Evolutionary conservation across 495 filamentous ascomycete genomes (phyloP), one percentile per base, ranked within the genome.

Genomic region (Patellaria atrata): DNA sequence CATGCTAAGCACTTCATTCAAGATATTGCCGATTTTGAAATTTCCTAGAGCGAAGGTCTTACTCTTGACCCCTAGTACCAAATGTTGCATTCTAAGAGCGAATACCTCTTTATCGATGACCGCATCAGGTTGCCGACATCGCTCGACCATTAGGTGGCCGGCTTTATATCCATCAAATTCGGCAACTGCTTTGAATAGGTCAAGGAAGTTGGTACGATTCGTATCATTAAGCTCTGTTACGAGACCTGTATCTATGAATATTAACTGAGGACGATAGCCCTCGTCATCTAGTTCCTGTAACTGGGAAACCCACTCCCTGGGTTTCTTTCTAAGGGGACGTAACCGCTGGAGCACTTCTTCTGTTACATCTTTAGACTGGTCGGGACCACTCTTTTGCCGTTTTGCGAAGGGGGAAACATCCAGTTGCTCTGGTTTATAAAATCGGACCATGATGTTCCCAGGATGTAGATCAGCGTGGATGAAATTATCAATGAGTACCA

Each of bases 391-490:
- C 17, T 51, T 50, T 9, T 20, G 64, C 61, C 43, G 57, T 59
- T 46, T 64, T 55, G 33, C 37, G 65, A 47, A 64, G 61, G 69
- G 63, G 13, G 70, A 65, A 7, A 85, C 60, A 40, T 70, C 63
- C 3, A 91, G 68, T 36, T 75, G 65, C 21, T 73, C 73, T 0
- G 84, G 76, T 48, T 89, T 71, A 60, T 96, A 94, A 59, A 99
- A 99, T 39, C 91, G 83, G 29, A 99, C 91, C 87, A 99, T 96
- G 61, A 99, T 96, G 53, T 99, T 99, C 5, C 91, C 91, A 0
- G 91, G 91, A 48, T 99, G 91, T 7, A 99, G 63, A 56, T 99
- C 91, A n/a, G 91, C 89, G 47, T 99, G 91, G 33, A 94, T 74
- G 53, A 99, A 99, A 50, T 99, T 96, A 53, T 99, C 91, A 33